Conservation (phyloP, 1,139 yeast genomes). For the Eremothecium sinecaudum region DNA sequence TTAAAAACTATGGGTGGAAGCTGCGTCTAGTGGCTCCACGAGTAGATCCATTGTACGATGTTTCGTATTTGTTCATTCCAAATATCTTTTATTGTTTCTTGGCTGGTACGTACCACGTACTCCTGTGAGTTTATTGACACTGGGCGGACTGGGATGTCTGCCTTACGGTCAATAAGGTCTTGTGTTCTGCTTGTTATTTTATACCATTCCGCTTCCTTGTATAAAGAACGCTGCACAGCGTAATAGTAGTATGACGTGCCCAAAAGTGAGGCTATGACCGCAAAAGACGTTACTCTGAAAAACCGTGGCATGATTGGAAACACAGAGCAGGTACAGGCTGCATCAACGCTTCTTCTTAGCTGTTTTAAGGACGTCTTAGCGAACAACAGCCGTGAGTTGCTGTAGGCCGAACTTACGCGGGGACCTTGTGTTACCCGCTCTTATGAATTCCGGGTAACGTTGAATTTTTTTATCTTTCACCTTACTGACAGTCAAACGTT, state of each 20-base stretch:
- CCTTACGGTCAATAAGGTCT: slow-evolving; percentile 20
- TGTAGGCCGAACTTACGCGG: no score
- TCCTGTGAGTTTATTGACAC: slow-evolving; percentile 12
- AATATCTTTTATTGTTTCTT: slow-evolving; percentile 26
- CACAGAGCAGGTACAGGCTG: no score
- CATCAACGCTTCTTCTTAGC: no score
- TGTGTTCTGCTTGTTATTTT: slow-evolving; percentile 19
- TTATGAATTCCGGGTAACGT: slow-evolving; percentile 2
- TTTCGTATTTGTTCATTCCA: slow-evolving; percentile 28
- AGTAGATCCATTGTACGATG: slow-evolving; percentile 24
- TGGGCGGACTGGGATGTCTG: slow-evolving; percentile 12
- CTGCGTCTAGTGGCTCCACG: slow-evolving; percentile 17
- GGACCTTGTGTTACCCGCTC: slow-evolving; percentile 1
- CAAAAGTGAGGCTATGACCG: slow-evolving; percentile 15
- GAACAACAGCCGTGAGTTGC: no score
- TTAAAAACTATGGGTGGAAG: no score
- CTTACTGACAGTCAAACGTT: no score
- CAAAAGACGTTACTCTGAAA: slow-evolving; percentile 19
- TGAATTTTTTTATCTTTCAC: slow-evolving; percentile 1
- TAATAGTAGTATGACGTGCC: slow-evolving; percentile 24
- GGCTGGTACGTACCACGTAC: slow-evolving; percentile 15
- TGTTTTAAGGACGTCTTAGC: no score
- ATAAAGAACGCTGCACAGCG: slow-evolving; percentile 20
- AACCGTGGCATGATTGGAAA: slow-evolving; percentile 21
- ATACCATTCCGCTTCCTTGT: slow-evolving; percentile 20